Base-by-base conservation (phyloP, 768 basidiomycete species). In the Candolleomyces eurysporus region DNA sequence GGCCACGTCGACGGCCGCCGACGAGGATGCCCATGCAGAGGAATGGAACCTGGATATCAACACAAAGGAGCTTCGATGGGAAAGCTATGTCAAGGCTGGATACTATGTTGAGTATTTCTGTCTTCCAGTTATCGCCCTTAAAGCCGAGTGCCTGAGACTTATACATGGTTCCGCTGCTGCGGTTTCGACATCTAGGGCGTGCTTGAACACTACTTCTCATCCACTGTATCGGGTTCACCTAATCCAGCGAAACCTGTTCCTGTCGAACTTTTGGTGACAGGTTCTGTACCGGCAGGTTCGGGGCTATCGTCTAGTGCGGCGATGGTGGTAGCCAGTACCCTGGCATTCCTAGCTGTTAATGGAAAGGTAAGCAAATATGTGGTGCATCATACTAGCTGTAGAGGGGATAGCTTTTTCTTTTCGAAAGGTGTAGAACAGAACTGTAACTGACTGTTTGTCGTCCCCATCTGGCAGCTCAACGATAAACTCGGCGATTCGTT, bases 221-320 rank as follows among this genome's bases (percentile, higher is more conserved):
- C 65, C 39, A 61, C 60, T 17, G 59, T 56, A 54, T 63, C 63
- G 21, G 48, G 68, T 53, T 61, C 57, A 30, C 17, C 49, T 5
- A 17, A 17, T 19, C 17, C 14, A n/a, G 16, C 26, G 39, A 43
- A 65, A 8, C 89, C 89, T 11, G 72, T 81, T 14, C 82, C 87
- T 4, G 84, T 90, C n/a, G 85, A 94, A 65, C 65, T 94, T 10
- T 79, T 94, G 4, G 85, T 93, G 11, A 86, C 87, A 0, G 95
- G 95, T 0, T 84, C 88, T 11, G 89, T 97, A 2, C 94, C 94
- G 0, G 84, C 91, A 2, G 95, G 94, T 0, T 90, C 91, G 0
- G 94, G 95, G 0, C 76, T 96, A 5, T 93, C 91, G 7, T 93
- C 91, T 3, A 93, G 91, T 64, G 91, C 92, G 0, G 94, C 94